Evolutionary conservation across 352 stramenopile species (phyloP).

Genomic region (Pythium volutum): DNA sequence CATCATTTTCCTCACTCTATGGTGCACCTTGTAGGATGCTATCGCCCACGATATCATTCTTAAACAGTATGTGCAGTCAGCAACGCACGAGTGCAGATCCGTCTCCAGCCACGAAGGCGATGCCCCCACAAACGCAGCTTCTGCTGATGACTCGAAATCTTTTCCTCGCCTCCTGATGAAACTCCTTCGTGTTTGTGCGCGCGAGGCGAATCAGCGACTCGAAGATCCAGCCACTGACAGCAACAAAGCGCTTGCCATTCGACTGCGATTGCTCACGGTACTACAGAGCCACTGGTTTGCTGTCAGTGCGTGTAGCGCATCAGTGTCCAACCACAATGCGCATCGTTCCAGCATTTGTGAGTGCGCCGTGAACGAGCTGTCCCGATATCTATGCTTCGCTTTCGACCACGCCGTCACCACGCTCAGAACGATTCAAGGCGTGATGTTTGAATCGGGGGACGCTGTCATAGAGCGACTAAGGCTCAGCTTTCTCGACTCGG

Average conservation of each 20-base stretch:
- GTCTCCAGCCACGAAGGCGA: background rate
- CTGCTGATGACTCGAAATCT: background rate
- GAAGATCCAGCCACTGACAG: background rate
- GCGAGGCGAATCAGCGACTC: background rate
- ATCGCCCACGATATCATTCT: conserved; percentile 5
- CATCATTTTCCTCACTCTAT: background rate
- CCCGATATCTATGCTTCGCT: background rate
- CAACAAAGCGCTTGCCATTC: background rate
- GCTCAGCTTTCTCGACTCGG: background rate
- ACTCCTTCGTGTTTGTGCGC: background rate
- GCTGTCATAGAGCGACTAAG: background rate
- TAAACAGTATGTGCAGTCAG: background rate
- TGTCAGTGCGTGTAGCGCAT: background rate
- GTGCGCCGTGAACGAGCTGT: background rate
- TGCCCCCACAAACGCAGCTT: background rate
- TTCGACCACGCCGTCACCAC: background rate
- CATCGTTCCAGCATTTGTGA: background rate
- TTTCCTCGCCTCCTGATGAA: background rate
- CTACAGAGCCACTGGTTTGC: conserved; percentile 17
- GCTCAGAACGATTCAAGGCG: background rate
- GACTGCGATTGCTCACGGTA: conserved; percentile 10
- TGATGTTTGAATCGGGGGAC: background rate
- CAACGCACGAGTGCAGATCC: background rate
- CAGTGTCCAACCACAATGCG: background rate
- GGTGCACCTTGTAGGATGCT: background rate